Conservation (phyloP, 768 basidiomycete species). For the Plicaturopsis crispa region DNA sequence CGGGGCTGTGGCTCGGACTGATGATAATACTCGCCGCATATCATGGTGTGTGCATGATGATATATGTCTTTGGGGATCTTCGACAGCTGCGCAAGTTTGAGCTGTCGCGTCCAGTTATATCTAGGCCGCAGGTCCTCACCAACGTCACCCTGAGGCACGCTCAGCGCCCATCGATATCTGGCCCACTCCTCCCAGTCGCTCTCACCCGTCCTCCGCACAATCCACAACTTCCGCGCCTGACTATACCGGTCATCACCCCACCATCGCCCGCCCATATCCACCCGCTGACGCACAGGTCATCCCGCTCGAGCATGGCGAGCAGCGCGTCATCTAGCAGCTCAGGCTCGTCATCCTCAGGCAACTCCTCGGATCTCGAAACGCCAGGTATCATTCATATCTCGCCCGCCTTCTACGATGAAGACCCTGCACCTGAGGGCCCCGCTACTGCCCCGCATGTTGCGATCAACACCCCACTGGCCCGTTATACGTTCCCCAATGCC, state of each 20-base stretch:
- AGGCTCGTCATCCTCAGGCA: constrained; percentile 17
- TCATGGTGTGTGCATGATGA: constrained; percentile 69
- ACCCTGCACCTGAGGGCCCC: constrained; percentile 19
- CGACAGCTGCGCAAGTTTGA: constrained; percentile 75
- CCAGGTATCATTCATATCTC: constrained; percentile 30
- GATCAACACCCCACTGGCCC: constrained; percentile 4
- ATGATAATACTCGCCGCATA: constrained; percentile 54
- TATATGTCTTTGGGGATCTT: constrained; percentile 75
- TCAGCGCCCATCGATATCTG: constrained; percentile 6
- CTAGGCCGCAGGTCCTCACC: constrained; percentile 26
- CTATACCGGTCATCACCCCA: constrained; percentile 14
- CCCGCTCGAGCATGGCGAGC: constrained; percentile 13
- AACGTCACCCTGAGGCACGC: neutral
- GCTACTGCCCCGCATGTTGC: constrained; percentile 15
- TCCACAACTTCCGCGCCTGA: constrained; percentile 13
- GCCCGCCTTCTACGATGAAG: constrained; percentile 16
- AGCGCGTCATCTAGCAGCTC: constrained; percentile 11
- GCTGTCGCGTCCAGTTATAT: constrained; percentile 61
- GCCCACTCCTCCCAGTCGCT: constrained; percentile 9
- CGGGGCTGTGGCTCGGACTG: constrained; percentile 66
- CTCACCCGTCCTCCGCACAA: constrained; percentile 7
- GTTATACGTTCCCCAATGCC: constrained; percentile 10
- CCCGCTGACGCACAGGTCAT: constrained; percentile 10
- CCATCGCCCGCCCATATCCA: constrained; percentile 21
- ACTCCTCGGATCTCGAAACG: constrained; percentile 13